A percentile compares a stretch with the other conserved stretches of the same genome.
Conservation (phyloP, 192 early-diverging fungal genomes). For the Podila epigama region DNA sequence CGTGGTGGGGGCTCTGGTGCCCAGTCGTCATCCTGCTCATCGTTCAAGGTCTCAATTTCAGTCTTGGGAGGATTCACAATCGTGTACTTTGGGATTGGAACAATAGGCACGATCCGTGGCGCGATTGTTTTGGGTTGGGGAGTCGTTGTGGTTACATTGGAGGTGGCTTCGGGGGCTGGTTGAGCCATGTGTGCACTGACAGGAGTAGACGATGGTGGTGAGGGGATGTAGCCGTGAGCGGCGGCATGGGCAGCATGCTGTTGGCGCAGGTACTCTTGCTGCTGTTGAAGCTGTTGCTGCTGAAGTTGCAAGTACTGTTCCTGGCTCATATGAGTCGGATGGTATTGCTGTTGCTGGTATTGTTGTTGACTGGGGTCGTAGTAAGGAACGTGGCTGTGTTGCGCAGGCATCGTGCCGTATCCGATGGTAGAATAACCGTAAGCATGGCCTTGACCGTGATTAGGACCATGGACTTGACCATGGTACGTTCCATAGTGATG, state of each 20-base stretch:
- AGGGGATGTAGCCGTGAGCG: conserved; percentile 28
- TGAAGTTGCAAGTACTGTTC: conserved; percentile 34
- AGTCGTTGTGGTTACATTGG: too few relatives aligned
- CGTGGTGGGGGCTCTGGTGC: conserved; percentile 36
- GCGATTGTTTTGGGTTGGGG: conserved; percentile 34
- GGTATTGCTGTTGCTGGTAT: conserved; percentile 5
- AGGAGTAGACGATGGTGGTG: neutral
- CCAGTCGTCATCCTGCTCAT: conserved; percentile 20
- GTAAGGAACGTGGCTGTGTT: neutral
- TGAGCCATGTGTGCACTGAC: neutral
- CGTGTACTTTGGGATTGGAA: conserved; percentile 34
- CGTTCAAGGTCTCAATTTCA: conserved; percentile 6
- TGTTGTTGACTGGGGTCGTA: conserved; percentile 3
- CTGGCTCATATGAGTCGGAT: conserved; percentile 27
- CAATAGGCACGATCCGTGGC: conserved; percentile 35
- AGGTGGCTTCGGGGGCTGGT: neutral
- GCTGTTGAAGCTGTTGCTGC: conserved; percentile 26
- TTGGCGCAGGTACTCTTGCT: conserved; percentile 29
- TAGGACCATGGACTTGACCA: neutral
- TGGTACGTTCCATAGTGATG: neutral
- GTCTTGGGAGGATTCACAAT: conserved; percentile 27
- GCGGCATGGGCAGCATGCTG: conserved; percentile 30
- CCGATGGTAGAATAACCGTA: conserved; percentile 1
- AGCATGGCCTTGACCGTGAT: neutral
- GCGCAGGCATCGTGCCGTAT: conserved; percentile 5